Conservation (phyloP, 164 flowering plant species). For the Dillenia turbinata region DNA sequence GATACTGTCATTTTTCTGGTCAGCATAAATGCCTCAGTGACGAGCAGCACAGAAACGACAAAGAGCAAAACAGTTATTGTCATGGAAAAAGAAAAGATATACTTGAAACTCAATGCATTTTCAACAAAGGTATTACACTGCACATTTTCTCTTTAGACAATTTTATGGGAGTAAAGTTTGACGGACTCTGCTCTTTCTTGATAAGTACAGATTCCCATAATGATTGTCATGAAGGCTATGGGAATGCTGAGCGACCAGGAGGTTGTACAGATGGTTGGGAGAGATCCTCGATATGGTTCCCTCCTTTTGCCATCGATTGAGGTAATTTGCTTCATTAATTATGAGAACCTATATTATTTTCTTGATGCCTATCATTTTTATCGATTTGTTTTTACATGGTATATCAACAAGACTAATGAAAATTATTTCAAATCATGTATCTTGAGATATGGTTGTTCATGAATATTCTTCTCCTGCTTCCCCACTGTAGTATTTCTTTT, state of each 20-base stretch:
- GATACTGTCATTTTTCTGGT: background rate
- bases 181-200: background rate
- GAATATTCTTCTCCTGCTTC: background rate
- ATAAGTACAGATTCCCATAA: constrained; percentile 67
- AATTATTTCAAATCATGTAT: too few relatives aligned
- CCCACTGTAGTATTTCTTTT: too few relatives aligned
- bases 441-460: background rate
- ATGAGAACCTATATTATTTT: background rate
- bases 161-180: too few relatives aligned
- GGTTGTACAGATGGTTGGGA: constrained; percentile 93
- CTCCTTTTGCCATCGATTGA: constrained; percentile 87
- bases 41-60: constrained; percentile 69
- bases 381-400: background rate
- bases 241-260: constrained; percentile 99
- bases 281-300: constrained; percentile 78
- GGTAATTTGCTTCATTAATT: constrained; percentile 30
- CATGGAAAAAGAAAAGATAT: constrained; percentile 83
- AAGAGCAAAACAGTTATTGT: constrained; percentile 77
- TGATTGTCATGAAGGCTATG: constrained; percentile 93
- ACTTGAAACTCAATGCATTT: constrained; percentile 59
- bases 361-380: background rate
- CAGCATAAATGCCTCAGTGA: constrained; percentile 85
- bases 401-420: too few relatives aligned
- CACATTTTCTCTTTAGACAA: too few relatives aligned
- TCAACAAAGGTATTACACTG: constrained; percentile 28